phyloP scores from a whole-genome alignment of 352 stramenopile genomes.

The Nothophytophthora sp. region DNA sequence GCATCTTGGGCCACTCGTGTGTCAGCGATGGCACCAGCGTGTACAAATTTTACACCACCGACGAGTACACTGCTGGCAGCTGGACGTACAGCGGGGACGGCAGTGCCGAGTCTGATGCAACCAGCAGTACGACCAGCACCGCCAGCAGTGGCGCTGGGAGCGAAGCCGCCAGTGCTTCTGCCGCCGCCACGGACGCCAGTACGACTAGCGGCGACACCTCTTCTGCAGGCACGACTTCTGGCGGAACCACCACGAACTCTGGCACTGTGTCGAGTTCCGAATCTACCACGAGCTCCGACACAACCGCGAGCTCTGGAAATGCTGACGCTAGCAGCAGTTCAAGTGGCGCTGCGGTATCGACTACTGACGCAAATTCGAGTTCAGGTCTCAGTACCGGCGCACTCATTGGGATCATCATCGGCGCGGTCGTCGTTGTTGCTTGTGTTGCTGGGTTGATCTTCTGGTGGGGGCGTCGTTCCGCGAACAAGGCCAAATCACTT shows the following conservation, averaged over 20 bases:
- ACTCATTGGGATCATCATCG: conserved; percentile 5
- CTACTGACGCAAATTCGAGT: not conserved
- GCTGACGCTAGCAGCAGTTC: not conserved
- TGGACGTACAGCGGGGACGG: not conserved
- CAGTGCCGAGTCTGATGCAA: no score
- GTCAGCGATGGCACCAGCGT: not conserved
- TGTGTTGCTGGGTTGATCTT: not conserved
- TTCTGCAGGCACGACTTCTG: no score
- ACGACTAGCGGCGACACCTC: no score
- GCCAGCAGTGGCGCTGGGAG: no score
- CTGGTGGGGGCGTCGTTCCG: conserved; percentile 1
- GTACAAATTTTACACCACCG: conserved; percentile 15
- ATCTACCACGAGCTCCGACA: no score
- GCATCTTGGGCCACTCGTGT: conserved; percentile 8
- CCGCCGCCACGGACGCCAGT: no score
- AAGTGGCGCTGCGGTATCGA: not conserved
- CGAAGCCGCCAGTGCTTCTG: no score
- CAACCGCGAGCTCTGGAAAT: no score
- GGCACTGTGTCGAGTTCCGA: no score
- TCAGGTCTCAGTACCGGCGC: conserved; percentile 1
- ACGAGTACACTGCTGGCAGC: conserved; percentile 9
- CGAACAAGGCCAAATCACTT: no score
- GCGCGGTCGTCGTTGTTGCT: not conserved
- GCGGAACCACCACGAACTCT: no score
- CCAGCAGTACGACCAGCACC: no score